These are phyloP conservation scores for Diaporthe ampelina DNA, from an alignment of 2,329 filamentous ascomycete species.

Conservation along the genomic window DNA sequence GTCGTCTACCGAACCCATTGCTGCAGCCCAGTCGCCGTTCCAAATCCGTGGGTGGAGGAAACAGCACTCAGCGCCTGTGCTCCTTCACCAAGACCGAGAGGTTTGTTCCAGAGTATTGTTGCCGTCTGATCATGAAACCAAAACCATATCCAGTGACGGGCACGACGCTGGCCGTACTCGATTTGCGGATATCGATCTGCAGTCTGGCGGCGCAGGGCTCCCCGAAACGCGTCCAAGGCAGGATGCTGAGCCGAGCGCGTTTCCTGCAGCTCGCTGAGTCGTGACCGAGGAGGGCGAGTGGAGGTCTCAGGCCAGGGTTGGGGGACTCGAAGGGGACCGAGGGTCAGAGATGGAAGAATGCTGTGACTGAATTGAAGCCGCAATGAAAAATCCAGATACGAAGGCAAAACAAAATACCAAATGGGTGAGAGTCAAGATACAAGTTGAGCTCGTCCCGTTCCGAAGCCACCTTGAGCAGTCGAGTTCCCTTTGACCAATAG, in stretches of 20 bases:
- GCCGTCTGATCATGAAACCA: slow-evolving; percentile 9
- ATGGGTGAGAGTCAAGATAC: background rate
- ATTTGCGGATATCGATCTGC: background rate
- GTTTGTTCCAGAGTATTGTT: slow-evolving; percentile 27
- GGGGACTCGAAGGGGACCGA: background rate
- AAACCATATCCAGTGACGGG: slow-evolving; percentile 34
- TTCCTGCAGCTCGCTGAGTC: slow-evolving; percentile 28
- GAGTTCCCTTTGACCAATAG: slow-evolving; percentile 4
- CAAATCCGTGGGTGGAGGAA: slow-evolving; percentile 44
- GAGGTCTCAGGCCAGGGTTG: background rate
- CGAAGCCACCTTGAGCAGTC: slow-evolving; percentile 16
- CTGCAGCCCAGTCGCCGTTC: slow-evolving; percentile 31
- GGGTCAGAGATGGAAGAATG: background rate
- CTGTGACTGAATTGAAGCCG: background rate
- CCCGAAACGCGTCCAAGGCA: slow-evolving; percentile 30
- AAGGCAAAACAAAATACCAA: background rate
- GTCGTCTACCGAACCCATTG: slow-evolving; percentile 39
- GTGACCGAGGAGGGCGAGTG: slow-evolving; percentile 7
- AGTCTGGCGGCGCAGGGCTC: slow-evolving; percentile 14
- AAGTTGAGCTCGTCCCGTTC: background rate
- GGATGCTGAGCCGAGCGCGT: slow-evolving; percentile 24
- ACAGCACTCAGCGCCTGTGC: slow-evolving; percentile 39
- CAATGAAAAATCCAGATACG: background rate
- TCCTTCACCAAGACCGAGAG: slow-evolving; percentile 23
- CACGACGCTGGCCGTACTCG: slow-evolving; percentile 19